Evolutionary conservation across 257 asterid species (phyloP), one percentile per base, ranked within the genome.

Genomic region (Ilex asprella): DNA sequence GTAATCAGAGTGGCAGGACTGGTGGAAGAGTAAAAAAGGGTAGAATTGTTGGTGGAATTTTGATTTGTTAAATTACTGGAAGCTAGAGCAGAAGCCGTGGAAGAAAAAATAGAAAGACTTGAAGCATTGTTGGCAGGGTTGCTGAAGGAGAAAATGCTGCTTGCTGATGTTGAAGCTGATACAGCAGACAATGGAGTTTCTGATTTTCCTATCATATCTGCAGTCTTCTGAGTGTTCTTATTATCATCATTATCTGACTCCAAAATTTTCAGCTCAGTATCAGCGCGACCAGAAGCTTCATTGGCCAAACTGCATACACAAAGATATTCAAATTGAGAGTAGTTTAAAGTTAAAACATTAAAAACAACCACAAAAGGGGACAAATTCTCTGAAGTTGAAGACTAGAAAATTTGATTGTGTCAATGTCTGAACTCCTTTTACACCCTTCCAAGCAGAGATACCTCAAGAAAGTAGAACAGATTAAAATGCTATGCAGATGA

Each of bases 261-360:
- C 0, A 73, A 61, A 62, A 68, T 59, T 68, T 58, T 61, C 43
- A 54, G 58, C 52, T 56, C 50, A 66, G 67, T 65, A 73, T 59
- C 76, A 52, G 69, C 51, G 55, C 77, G 64, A 61, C 58, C 58
- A 27, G 83, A 70, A 61, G 31, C 55, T 14, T 15, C 41, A 57
- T 57, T 64, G 54, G 49, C 69, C 68, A 72, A 57, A 75, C 98
- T 85, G 96, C 78, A 70, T 29, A 67, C 29, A 58, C 64, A 60
- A 61, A 39, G 43, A 71, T 53, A 59, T 21, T 21, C 27, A 21
- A 21, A 58, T 12, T 49, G 14, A 60, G 61, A 4, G 1, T n/a
- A 49, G 16, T 49, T 4, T 49, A 12, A 4, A 15, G 3, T 49
- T 12, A 49, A 12, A 12, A 7, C n/a, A 49, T 44, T 7, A 7